Base-by-base conservation (phyloP, 352 stramenopile genomes). In the Globisporangium radiosum region DNA sequence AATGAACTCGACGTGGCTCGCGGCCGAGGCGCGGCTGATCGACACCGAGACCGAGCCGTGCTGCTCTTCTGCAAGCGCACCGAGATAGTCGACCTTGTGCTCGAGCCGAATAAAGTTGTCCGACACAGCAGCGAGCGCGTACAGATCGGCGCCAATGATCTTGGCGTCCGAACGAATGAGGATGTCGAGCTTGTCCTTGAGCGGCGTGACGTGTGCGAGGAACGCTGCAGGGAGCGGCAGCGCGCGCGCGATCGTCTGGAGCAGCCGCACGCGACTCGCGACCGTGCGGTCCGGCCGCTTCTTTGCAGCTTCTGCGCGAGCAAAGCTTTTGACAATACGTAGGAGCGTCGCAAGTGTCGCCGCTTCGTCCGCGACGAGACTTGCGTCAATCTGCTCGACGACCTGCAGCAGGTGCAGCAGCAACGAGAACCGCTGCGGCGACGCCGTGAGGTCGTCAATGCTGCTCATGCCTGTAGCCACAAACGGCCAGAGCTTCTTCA, bases 61-160 rank as follows among this genome's bases (percentile, higher is more conserved):
- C 45, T 81, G 70, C 52, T 88, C 80, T 54, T 90, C 80, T 2
- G 80, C 76, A 7, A 88, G 61, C 7, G 75, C 73, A 4, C 70
- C 63, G n/a, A 90, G 55, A 43, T 90, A 90, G 43, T 90, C 77
- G 33, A 90, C 74, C 61, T 90, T 90, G 66, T 90, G 77, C 56
- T 90, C 78, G n/a, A 90, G 66, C 39, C 74, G 68, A 37, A 90
- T 70, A 11, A 86, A 44, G 7, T 44, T 39, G 38, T 67, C 52
- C 0, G 68, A 56, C 8, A 80, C 62, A 0, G 68, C 68, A n/a
- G 80, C 74, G 33, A 90, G 72, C 1, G 76, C 64, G 60, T 87
- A 87, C 61, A 90, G 65, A 47, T 90, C 78, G 19, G 88, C 65
- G 8, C 80, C 78, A 7, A 90, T 63, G 17, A 90, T 73, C 64